Conservation (phyloP, 768 basidiomycete genomes). For the Crucibulum laeve region DNA sequence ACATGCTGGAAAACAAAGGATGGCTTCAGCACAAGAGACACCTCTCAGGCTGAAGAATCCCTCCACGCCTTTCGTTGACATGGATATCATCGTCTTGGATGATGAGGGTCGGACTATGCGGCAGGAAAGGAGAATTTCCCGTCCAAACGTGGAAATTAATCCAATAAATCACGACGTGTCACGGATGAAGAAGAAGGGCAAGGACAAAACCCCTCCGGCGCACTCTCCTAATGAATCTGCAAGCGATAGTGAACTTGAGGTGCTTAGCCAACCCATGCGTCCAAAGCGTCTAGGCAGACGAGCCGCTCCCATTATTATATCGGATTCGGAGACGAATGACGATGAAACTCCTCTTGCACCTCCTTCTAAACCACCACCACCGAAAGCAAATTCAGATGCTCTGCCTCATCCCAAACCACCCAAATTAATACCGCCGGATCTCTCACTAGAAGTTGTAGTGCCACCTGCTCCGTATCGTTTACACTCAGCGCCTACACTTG, state of each 20-base stretch:
- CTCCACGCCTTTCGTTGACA: conserved; percentile 46
- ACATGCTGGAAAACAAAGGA: conserved; percentile 6
- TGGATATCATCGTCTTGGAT: conserved; percentile 70
- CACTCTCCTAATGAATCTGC: neutral
- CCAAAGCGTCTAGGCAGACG: conserved; percentile 20
- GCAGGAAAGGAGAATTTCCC: conserved; percentile 58
- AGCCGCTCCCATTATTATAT: conserved; percentile 30
- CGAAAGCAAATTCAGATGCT: conserved; percentile 5
- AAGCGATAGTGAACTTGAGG: conserved; percentile 18
- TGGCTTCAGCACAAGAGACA: conserved; percentile 16
- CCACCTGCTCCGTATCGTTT: conserved; percentile 31
- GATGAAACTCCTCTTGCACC: conserved; percentile 8
- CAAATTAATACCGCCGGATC: conserved; percentile 8
- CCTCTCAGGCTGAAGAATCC: conserved; percentile 31
- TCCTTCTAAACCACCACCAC: conserved; percentile 10
- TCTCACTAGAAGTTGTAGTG: conserved; percentile 36
- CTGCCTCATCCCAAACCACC: conserved; percentile 3
- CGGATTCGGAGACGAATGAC: conserved; percentile 41
- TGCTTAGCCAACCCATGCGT: conserved; percentile 14
- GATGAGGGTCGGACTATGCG: conserved; percentile 51
- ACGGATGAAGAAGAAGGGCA: conserved; percentile 4
- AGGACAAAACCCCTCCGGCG: conserved; percentile 3
- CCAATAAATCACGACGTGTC: conserved; percentile 7
- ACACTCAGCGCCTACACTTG: neutral
- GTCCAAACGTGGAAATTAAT: conserved; percentile 36